Base-by-base conservation (phyloP, 805 yeast genomes). In the Wickerhamomyces queroliae region DNA sequence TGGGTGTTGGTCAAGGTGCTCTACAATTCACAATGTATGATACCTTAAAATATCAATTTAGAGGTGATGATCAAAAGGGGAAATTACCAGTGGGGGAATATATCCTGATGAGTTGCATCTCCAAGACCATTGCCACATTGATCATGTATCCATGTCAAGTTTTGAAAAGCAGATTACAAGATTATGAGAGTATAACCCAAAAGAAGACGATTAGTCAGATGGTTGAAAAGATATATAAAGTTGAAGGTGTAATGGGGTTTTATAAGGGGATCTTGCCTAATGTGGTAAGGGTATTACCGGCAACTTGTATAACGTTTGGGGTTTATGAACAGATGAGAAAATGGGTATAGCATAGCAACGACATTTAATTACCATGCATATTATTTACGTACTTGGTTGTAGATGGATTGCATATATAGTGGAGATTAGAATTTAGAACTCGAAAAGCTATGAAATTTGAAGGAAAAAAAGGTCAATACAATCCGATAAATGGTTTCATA, bases 1-100 rank as follows among this genome's bases (percentile, higher is more conserved):
- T 91, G 36, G 89, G 87, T 43, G 95, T 93, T 2, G 74, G 83
- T 12, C 98, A 93, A 57, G 95, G 95, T 7, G 88, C 95, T 3
- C 59, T 93, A 7, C 96, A 93, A 53, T 83, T 93, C 54, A 76
- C 95, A 20, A 63, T 89, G 20, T 93, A 93, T 55, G 97, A 91
- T 53, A 74, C 84, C 10, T 53, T 87, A 39, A 91, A 90, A 62
- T 53, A 52, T 42, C 60, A 53, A 40, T 51, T 53, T 32, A 49
- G 57, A 31, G 50, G 55, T 9, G 42, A 46, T 34, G 42, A 44
- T 39, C 33, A 23, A 21, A 12, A 32, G 36, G 35, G 55, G 3
- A 53, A 59, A 26, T 57, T 80, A 27, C 56, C 73, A 2, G 67
- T 83, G 4, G 46, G 59, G 21, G 83, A 84, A 49, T 87, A 78